Conservation (phyloP, 2,329 filamentous ascomycete genomes). For the Hypoxylon sp. region DNA sequence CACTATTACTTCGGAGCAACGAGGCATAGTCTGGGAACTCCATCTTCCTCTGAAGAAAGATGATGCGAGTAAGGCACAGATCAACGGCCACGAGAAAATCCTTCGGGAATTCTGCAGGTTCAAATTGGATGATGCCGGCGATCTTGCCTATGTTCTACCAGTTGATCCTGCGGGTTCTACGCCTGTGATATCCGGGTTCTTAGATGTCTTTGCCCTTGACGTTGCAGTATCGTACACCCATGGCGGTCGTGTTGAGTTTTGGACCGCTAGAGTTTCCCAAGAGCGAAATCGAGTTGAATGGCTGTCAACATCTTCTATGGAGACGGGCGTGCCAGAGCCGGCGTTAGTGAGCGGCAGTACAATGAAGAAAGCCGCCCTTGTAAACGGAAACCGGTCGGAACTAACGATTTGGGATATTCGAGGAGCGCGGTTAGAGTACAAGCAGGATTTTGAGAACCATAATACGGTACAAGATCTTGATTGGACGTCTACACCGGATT, state of each 20-base stretch:
- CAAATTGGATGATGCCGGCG: slow-evolving; percentile 72
- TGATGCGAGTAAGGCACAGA: slow-evolving; percentile 44
- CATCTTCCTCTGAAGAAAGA: slow-evolving; percentile 67
- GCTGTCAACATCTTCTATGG: slow-evolving; percentile 84
- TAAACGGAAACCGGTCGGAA: slow-evolving; percentile 79
- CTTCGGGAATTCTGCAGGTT: slow-evolving; percentile 80
- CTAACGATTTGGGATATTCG: slow-evolving; percentile 94
- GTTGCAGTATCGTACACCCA: slow-evolving; percentile 88
- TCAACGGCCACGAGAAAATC: slow-evolving; percentile 56
- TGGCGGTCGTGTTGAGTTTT: slow-evolving; percentile 82
- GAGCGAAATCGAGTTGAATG: slow-evolving; percentile 77
- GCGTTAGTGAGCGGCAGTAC: slow-evolving; percentile 88
- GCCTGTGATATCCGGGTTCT: slow-evolving; percentile 79
- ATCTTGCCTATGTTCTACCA: slow-evolving; percentile 78
- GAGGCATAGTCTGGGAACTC: slow-evolving; percentile 86
- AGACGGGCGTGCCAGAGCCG: slow-evolving; percentile 80
- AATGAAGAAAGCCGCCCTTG: slow-evolving; percentile 87
- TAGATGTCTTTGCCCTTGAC: slow-evolving; percentile 89
- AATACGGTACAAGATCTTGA: slow-evolving; percentile 89
- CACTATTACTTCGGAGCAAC: slow-evolving; percentile 84
- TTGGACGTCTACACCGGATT: slow-evolving; percentile 93
- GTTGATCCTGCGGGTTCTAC: slow-evolving; percentile 87
- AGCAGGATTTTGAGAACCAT: slow-evolving; percentile 79
- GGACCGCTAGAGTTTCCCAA: slow-evolving; percentile 82
- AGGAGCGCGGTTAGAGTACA: slow-evolving; percentile 84